Percentiles rank a stretch among this genome's conserved stretches.
Conservation (phyloP, 2,329 filamentous ascomycete genomes). For the Parafenestella ontariensis region DNA sequence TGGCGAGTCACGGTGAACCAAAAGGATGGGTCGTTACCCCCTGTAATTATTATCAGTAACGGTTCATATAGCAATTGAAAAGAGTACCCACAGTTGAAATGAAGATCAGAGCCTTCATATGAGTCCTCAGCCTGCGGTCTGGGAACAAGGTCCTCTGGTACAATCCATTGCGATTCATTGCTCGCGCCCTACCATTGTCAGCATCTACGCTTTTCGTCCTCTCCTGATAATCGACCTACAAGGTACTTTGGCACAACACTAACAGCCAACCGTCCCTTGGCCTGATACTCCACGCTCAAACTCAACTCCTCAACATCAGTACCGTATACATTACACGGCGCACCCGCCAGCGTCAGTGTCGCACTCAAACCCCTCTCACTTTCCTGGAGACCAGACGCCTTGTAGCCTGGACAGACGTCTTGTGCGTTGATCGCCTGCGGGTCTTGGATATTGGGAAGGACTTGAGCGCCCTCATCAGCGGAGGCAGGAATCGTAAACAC, state of each 20-base stretch:
- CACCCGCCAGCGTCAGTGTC: slow-evolving; percentile 59
- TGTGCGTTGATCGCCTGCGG: slow-evolving; percentile 69
- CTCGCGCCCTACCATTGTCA: slow-evolving; percentile 45
- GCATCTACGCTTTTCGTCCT: background rate
- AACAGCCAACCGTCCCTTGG: slow-evolving; percentile 70
- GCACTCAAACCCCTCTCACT: slow-evolving; percentile 60
- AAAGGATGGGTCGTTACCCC: slow-evolving; percentile 66
- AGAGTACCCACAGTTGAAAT: slow-evolving; percentile 52
- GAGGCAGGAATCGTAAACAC: slow-evolving; percentile 49
- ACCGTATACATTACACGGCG: slow-evolving; percentile 76
- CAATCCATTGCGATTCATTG: slow-evolving; percentile 71
- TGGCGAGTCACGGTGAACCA: slow-evolving; percentile 62
- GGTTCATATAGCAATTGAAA: too few species aligned
- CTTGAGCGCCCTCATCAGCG: slow-evolving; percentile 40
- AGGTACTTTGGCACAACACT: slow-evolving; percentile 73
- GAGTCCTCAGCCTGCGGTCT: slow-evolving; percentile 58
- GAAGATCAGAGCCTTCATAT: slow-evolving; percentile 54
- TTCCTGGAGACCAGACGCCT: slow-evolving; percentile 57
- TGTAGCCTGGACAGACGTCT: slow-evolving; percentile 67
- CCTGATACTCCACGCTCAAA: slow-evolving; percentile 73
- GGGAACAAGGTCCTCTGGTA: slow-evolving; percentile 69
- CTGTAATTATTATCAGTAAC: slow-evolving; percentile 31
- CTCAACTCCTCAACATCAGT: slow-evolving; percentile 72
- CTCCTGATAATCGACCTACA: slow-evolving; percentile 23
- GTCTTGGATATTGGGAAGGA: slow-evolving; percentile 69